Conservation (phyloP, 2,329 filamentous ascomycete species). For the Alternaria sp. region DNA sequence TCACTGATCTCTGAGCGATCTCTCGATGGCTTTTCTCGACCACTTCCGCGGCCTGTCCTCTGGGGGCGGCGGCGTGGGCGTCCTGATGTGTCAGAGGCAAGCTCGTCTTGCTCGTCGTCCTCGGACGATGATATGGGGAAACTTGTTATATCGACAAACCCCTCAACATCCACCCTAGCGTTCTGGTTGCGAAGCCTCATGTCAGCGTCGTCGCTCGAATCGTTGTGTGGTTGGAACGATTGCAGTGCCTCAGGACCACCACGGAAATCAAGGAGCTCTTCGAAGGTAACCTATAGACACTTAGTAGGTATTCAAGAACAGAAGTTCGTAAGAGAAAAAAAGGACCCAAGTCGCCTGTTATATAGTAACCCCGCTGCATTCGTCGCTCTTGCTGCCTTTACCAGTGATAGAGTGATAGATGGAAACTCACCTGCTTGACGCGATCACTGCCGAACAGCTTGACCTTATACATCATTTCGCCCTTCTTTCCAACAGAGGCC, state of each 20-base stretch:
- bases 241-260: constrained; percentile 60
- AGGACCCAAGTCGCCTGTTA: not conserved
- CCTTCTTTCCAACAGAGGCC: constrained; percentile 31
- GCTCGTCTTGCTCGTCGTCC: constrained; percentile 30
- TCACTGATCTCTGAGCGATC: constrained; percentile 26
- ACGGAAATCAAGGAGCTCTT: constrained; percentile 55
- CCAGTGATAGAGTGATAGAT: not conserved
- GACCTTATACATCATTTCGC: constrained; percentile 53
- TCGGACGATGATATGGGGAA: constrained; percentile 46
- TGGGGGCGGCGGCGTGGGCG: constrained; percentile 28
- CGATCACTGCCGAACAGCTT: constrained; percentile 54
- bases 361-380: not conserved
- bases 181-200: constrained; percentile 39
- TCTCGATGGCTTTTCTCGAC: constrained; percentile 22
- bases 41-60: constrained; percentile 14
- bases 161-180: constrained; percentile 24
- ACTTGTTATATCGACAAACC: constrained; percentile 42
- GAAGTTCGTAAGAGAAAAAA: not conserved
- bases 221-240: constrained; percentile 47
- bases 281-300: constrained; percentile 54
- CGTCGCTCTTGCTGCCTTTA: constrained; percentile 4
- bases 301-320: constrained; percentile 1
- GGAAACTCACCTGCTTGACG: constrained; percentile 54
- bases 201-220: constrained; percentile 26
- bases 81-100: constrained; percentile 16